Percentiles rank a stretch among this genome's conserved stretches.
Evolutionary conservation across 192 early-diverging fungal species (phyloP).

Genomic region (Cladochytrium replicatum): DNA sequence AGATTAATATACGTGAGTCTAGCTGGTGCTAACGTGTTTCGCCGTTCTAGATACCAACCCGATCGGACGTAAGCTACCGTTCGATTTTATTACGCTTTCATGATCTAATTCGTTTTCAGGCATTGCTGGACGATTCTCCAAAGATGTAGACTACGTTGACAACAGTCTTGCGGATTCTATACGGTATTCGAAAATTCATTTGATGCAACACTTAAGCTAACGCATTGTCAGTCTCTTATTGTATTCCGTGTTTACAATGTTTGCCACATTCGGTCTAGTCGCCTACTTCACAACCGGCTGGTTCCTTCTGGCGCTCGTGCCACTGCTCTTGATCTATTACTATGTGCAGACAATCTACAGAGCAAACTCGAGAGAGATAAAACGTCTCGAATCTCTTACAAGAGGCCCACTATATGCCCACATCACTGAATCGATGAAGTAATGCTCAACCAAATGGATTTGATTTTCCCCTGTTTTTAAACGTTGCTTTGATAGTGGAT

Average conservation of each 20-base stretch:
- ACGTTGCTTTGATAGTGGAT: constrained; percentile 63
- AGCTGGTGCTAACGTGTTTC: too few species aligned
- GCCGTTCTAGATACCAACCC: constrained; percentile 56
- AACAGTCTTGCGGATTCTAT: constrained; percentile 54
- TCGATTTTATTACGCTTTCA: too few species aligned
- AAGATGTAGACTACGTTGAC: constrained; percentile 61
- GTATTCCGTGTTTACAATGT: too few species aligned
- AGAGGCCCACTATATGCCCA: constrained; percentile 69
- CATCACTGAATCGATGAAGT: constrained; percentile 17
- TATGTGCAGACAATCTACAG: constrained; percentile 66
- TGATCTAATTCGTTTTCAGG: too few species aligned
- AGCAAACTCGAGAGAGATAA: constrained; percentile 72
- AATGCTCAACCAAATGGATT: constrained; percentile 30
- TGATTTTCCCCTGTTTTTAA: too few species aligned
- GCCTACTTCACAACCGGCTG: constrained; percentile 63
- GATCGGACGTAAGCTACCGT: too few species aligned
- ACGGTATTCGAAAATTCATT: too few species aligned
- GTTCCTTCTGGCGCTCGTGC: constrained; percentile 43
- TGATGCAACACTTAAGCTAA: constrained; percentile 47
- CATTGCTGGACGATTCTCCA: constrained; percentile 55
- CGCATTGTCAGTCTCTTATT: too few species aligned
- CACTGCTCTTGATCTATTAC: constrained; percentile 32
- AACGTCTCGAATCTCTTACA: constrained; percentile 80
- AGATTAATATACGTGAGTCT: too few species aligned
- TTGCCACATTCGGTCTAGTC: constrained; percentile 39